Base-by-base conservation (phyloP, 208 protist genomes). In the Crithidia brevicula region DNA sequence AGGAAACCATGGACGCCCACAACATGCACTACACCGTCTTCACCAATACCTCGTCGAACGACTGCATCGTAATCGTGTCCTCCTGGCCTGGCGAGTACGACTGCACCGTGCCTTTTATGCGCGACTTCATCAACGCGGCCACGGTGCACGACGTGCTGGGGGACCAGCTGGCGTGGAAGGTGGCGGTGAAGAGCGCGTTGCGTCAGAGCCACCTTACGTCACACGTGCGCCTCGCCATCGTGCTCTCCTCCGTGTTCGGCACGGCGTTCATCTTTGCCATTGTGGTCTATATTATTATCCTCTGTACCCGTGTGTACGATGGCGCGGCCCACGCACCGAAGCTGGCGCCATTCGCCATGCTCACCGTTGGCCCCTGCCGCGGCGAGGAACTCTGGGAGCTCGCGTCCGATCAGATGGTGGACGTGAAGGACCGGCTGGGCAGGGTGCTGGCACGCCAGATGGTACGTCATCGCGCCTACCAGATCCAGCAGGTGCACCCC, bases 311-410 rank as follows among this genome's bases (percentile, higher is more conserved):
- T 20, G 71, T 79, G 18, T 88, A 93, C 82, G 71, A 96, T 31
- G 81, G 79, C 22, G 23, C 46, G 1, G 45, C 53, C 10, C 56
- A 93, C 79, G 91, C 91, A 1, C 91, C 91, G 0, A 92, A 88
- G 54, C 23, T 30, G 40, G 57, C 79, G n/a, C 91, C 91, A 9
- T 93, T 96, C 71, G 88, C 84, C 15, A 79, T 93, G 52, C 52
- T 83, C 49, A 80, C 84, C 49, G 67, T 96, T 53, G 91, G 91
- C 11, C 73, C 74, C 16, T 83, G 74, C 70, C 73, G 82, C 66
- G 79, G 72, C 36, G 81, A 89, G 68, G 71, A 85, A 50, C 63
- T 96, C 49, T 93, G 85, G 86, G 79, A 88, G 22, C 68, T 87
- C 8, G 81, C 81, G 6, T 66, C 85, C 6, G 80, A 91, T 6